Evolutionary conservation across 495 filamentous ascomycete species (phyloP), one percentile per base, ranked within the genome.

Genomic region (Lasiosphaeria ovina): DNA sequence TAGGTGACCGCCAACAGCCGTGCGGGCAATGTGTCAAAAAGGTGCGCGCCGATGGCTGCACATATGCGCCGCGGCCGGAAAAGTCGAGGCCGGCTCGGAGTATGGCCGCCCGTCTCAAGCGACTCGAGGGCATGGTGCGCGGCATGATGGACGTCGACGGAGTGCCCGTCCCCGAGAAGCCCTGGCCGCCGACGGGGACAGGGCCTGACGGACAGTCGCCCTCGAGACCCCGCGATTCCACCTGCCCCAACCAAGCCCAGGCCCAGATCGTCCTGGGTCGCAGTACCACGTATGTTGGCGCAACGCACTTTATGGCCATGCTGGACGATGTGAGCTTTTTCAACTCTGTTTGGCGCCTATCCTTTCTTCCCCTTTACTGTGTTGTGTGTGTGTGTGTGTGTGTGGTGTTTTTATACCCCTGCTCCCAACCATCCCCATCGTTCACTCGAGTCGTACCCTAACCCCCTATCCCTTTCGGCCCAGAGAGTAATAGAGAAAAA

Each of bases 271-370:
- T 78, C 11, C 62, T 76, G 7, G 66, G 62, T 58, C 24, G 72
- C 62, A 60, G 44, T 14, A 73, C 69, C 3, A 77, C 70, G 12
- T 83, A 80, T 51, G 75, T 83, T 8, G 81, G 78, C 1, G 77
- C 77, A 8, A 81, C 80, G 50, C 80, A 85, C 51, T 83, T 81
- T 69, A 77, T 83, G 66, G 79, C 82, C n/a, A 81, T 86, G 45
- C 64, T 84, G 17, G 78, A 85, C 54, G 76, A 79, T 58, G 76
- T 77, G 38, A 75, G 76, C 70, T 32, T 38, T 47, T 47, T 7
- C 36, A 31, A 61, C 47, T 38, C 6, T 58, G 40, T 51, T n/a
- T 47, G 12, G 8, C 7, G 1, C 3, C 11, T n/a, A 14, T 47
- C 16, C 12, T 1, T n/a, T 14, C 11, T 7, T 47, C 16, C 11